Evolutionary conservation across 257 asterid species (phyloP), one percentile per base, ranked within the genome.

Genomic region (Voacanga thouarsii): DNA sequence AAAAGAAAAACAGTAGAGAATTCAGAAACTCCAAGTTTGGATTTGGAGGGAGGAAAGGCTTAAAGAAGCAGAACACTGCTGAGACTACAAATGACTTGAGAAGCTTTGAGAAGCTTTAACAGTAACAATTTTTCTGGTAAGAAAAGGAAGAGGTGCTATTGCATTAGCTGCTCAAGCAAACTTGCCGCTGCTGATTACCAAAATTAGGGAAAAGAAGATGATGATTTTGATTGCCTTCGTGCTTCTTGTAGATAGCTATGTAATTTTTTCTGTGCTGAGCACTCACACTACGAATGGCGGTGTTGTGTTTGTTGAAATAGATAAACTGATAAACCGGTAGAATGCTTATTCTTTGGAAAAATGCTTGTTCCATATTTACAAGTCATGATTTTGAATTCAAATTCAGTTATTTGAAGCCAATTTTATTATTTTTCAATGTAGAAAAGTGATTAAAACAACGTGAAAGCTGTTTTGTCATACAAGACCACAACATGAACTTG

Each of bases 41-140:
- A 47, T 91, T 86, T 57, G 99, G 97, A 51, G 97, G 97, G 84
- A 90, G 84, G 89, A 94, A 94, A 84, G 97, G 97, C n/a, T 41
- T 89, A 81, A 92, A 85, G 83, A 94, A 94, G 85, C 98, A 94
- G 87, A 95, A 95, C 85, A 90, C 94, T 0, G 88, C 94, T 33
- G 98, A 93, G 72, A 91, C 98, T 0, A 89, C 96, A 1, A 82
- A 88, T 74, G 96, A 94, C 83, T n/a, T n/a, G n/a, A n/a, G n/a
- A n/a, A n/a, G n/a, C n/a, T n/a, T 76, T 89, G 11, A 84, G 86
- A 67, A 86, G 80, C 18, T 90, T 82, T 77, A 92, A 87, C 66
- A 92, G 87, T 61, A 77, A 81, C 74, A 85, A 85, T 6, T 75
- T 33, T 51, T 79, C 90, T 53, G 83, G 80, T 56, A 82, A 84